Percentiles rank a stretch among this genome's conserved stretches.
These are phyloP conservation scores for Erigeron philadelphicus DNA, from an alignment of 140 eudicot genomes.

Conservation along the genomic window DNA sequence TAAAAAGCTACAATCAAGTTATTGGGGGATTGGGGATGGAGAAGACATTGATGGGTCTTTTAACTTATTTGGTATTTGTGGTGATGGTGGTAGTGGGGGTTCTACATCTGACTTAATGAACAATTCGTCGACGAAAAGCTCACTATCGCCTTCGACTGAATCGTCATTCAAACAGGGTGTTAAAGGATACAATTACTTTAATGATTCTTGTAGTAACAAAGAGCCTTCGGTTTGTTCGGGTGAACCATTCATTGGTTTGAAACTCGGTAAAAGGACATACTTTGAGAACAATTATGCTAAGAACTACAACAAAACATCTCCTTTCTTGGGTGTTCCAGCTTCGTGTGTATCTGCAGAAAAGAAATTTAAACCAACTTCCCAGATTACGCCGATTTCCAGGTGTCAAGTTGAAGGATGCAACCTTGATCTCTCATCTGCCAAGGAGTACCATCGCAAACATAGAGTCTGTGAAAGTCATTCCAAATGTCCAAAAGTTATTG, in stretches of 20 bases:
- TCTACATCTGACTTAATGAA: conserved; percentile 38
- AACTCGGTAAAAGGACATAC: conserved; percentile 76
- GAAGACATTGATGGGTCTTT: conserved; percentile 61
- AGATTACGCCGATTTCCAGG: conserved; percentile 32
- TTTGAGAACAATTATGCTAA: conserved; percentile 52
- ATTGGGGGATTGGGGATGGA: conserved; percentile 49
- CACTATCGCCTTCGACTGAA: conserved; percentile 77
- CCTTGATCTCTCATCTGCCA: conserved; percentile 72
- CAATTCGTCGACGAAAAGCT: conserved; percentile 68
- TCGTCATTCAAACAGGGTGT: conserved; percentile 49
- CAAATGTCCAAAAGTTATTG: conserved; percentile 60
- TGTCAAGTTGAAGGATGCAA: conserved; percentile 94
- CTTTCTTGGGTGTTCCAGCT: conserved; percentile 33
- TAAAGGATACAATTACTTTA: conserved; percentile 32
- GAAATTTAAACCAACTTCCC: conserved; percentile 49
- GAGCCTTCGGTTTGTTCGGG: conserved; percentile 55
- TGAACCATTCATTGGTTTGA: conserved; percentile 60
- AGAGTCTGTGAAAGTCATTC: conserved; percentile 81
- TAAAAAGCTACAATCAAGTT: conserved; percentile 40
- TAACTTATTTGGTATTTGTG: conserved; percentile 42
- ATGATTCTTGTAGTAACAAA: conserved; percentile 35
- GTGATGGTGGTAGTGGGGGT: conserved; percentile 34
- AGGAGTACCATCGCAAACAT: conserved; percentile 87
- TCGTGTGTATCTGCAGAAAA: conserved; percentile 39
- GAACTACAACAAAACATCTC: conserved; percentile 31